Conservation (phyloP, 75 land plant genomes). For the Picea glauca region DNA sequence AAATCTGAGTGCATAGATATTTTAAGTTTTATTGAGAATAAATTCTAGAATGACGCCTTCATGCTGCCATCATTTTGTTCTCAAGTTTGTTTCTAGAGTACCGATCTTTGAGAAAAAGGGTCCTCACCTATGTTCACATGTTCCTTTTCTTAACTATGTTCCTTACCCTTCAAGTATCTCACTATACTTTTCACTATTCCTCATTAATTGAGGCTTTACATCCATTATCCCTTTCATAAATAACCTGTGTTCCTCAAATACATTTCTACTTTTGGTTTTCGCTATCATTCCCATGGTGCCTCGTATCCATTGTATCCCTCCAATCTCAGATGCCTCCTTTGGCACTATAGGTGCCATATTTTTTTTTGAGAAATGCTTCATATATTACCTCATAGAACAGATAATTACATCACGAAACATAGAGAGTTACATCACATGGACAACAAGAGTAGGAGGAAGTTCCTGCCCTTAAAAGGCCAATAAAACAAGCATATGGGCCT, state of each 20-base stretch:
- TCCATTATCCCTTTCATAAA: background rate
- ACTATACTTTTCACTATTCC: background rate
- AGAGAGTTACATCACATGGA: too few relatives aligned
- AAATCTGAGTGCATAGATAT: background rate
- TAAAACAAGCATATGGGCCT: too few relatives aligned
- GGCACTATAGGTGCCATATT: too few relatives aligned
- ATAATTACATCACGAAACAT: too few relatives aligned
- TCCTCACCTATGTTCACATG: background rate
- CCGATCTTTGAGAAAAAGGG: background rate
- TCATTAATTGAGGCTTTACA: background rate
- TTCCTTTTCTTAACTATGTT: background rate
- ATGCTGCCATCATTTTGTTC: background rate
- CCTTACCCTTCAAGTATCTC: too few relatives aligned
- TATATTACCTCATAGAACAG: too few relatives aligned
- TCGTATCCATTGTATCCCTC: too few relatives aligned
- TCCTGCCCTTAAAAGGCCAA: too few relatives aligned
- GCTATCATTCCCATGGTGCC: background rate
- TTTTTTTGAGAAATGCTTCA: too few relatives aligned
- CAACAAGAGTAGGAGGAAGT: too few relatives aligned
- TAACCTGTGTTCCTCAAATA: background rate
- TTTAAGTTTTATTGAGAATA: background rate
- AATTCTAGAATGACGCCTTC: background rate
- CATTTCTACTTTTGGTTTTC: background rate
- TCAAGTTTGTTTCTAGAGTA: background rate
- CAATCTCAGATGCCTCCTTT: too few relatives aligned